A percentile compares a stretch with the other conserved stretches of the same genome.
Evolutionary conservation across 208 protist species (phyloP).

Genomic region (Acanthamoeba triangularis): DNA sequence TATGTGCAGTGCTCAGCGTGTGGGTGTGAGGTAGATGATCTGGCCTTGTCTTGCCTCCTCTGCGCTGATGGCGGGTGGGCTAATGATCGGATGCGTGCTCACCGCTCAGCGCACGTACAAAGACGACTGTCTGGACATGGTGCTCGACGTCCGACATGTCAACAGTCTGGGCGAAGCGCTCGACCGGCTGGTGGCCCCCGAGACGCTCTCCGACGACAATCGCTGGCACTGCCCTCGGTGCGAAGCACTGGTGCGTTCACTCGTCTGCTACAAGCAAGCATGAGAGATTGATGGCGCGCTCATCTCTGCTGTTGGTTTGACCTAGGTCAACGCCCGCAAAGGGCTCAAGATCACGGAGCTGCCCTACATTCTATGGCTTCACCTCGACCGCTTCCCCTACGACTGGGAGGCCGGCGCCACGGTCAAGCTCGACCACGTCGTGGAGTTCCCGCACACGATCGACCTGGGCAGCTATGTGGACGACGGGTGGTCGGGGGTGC

Average conservation of each 20-base stretch:
- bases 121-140: constrained; percentile 29
- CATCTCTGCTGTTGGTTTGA: not conserved
- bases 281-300: not conserved
- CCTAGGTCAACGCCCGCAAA: constrained; percentile 80
- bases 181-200: constrained; percentile 55
- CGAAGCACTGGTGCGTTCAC: not conserved
- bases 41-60: not conserved
- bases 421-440: constrained; percentile 83
- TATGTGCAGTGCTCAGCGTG: not conserved
- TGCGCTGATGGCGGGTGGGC: constrained; percentile 76
- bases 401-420: constrained; percentile 58
- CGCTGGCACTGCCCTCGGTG: constrained; percentile 29
- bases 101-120: constrained; percentile 60
- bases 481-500: not conserved
- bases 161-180: not conserved
- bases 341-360: constrained; percentile 73
- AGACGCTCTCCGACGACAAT: constrained; percentile 38
- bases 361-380: constrained; percentile 81
- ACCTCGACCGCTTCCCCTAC: constrained; percentile 84
- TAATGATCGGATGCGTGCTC: constrained; percentile 88
- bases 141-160: constrained; percentile 36
- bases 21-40: not conserved
- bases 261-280: no score
- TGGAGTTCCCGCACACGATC: constrained; percentile 53
- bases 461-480: constrained; percentile 69